Evolutionary conservation across 108 stramenopile species (phyloP), one percentile per base, ranked within the genome.

Genomic region (Skeletonema menzelii): DNA sequence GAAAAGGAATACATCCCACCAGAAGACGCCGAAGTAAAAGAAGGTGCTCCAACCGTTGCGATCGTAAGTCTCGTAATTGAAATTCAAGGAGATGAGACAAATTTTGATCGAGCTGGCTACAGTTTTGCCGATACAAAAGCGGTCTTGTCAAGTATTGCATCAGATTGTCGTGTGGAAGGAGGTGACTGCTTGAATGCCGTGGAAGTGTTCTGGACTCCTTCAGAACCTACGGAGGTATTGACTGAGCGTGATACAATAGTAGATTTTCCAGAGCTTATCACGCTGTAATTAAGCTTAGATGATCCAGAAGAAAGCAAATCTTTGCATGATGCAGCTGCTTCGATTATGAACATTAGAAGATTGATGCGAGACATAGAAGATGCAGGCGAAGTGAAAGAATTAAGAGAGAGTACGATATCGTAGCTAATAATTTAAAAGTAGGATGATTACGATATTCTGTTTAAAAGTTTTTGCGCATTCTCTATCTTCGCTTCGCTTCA

Each of bases 251-350:
- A 95, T 69, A 63, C 88, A 11, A 77, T 91, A 34, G 11, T 87
- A 17, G 94, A 92, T 69, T 95, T 95, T 72, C 94, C 94, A 4
- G 91, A 92, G 65, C 72, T 93, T 72, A 92, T 95, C 59, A 85
- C 87, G 49, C 44, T 92, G 60, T 93, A 53, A 32, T 32, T 32
- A 0, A 30, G 2, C 30, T 7, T 35, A 37, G 35, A 12, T 37
- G 35, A 2, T 10, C 12, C 10, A 37, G 35, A 12, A 37, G 35
- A 37, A 37, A 12, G 0, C 34, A 8, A 12, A 12, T 11, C 1
- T 37, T 10, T 37, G 10, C 11, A 37, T 0, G 11, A 37, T 37
- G 35, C 11, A 37, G 10, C 35, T 37, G 35, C 35, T 0, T 11
- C 11, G 11, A 37, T 8, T 10, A 37, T 37, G 11, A 10, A 37